A percentile compares a stretch with the other conserved stretches of the same genome.
Conservation (phyloP, 2,329 filamentous ascomycete genomes). For the Chrysoporthe cubensis region DNA sequence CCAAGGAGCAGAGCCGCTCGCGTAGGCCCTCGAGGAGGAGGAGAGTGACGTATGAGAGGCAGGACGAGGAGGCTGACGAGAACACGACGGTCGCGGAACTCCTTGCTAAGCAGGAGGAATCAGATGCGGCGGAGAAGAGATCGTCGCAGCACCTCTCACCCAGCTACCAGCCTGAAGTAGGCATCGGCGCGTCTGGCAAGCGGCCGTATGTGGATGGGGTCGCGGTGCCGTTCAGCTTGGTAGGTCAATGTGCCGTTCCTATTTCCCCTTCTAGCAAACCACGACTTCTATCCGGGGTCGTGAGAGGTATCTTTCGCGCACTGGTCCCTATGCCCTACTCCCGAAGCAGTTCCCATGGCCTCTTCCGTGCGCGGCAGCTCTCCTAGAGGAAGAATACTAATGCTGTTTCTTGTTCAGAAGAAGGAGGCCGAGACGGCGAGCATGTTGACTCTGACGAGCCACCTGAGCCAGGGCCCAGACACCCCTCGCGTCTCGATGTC, state of each 20-base stretch:
- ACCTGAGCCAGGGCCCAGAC: conserved; percentile 35
- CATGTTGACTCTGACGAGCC: conserved; percentile 67
- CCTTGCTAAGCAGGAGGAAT: conserved; percentile 46
- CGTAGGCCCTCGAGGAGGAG: conserved; percentile 49
- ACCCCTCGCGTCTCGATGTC: conserved; percentile 35
- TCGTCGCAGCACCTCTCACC: conserved; percentile 46
- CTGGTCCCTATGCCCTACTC: no score
- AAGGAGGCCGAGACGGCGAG: conserved; percentile 69
- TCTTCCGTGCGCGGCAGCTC: no score
- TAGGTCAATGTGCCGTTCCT: not conserved
- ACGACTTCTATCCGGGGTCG: no score
- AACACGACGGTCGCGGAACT: conserved; percentile 49
- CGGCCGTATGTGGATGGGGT: conserved; percentile 70
- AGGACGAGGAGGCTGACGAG: conserved; percentile 40
- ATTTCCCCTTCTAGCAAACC: no score
- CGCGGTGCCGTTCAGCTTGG: conserved; percentile 72
- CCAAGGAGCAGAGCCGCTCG: conserved; percentile 44
- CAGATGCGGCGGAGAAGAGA: conserved; percentile 37
- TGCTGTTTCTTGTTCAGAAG: conserved; percentile 35
- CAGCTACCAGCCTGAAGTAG: conserved; percentile 48
- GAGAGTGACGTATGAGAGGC: conserved; percentile 56
- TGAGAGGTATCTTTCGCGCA: no score
- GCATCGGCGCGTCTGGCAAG: conserved; percentile 55
- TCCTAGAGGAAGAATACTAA: not conserved
- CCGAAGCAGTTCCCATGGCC: no score